Evolutionary conservation across 257 asterid species (phyloP).

Genomic region (Cinchona pubescens): DNA sequence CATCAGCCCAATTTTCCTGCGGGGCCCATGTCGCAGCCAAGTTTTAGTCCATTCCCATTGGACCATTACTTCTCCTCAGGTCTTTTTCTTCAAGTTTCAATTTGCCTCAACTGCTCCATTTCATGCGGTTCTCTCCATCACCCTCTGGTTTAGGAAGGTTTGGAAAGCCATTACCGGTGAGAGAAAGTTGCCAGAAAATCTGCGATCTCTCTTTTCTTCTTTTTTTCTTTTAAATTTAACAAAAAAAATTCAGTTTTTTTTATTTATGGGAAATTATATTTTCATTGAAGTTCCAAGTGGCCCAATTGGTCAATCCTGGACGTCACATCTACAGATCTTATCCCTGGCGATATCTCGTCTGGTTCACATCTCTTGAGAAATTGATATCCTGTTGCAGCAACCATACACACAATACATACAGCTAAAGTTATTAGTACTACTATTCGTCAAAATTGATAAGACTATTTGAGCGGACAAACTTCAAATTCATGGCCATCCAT

Average conservation of each 20-base stretch:
- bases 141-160: conserved; percentile 22
- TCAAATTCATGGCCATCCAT: conserved; percentile 24
- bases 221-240: not conserved
- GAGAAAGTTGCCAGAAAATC: conserved; percentile 47
- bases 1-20: conserved; percentile 17
- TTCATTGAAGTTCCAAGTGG: conserved; percentile 21
- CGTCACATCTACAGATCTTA: conserved; percentile 70
- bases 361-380: conserved; percentile 57
- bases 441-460: conserved; percentile 5
- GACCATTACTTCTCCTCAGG: conserved; percentile 24
- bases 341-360: conserved; percentile 63
- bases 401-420: conserved; percentile 24
- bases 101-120: conserved; percentile 24
- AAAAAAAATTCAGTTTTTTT: not conserved
- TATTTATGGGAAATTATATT: not conserved
- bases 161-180: conserved; percentile 11
- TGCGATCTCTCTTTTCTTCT: conserved; percentile 37
- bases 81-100: conserved; percentile 35
- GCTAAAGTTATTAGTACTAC: conserved; percentile 28
- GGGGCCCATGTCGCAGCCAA: conserved; percentile 26
- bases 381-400: conserved; percentile 59
- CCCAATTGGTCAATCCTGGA: conserved; percentile 37
- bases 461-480: conserved; percentile 10
- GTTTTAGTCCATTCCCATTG: conserved; percentile 1
- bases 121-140: conserved; percentile 13